Evolutionary conservation across 1,284 basidiomycete genomes (phyloP).

Genomic region (Gomphus sp.): DNA sequence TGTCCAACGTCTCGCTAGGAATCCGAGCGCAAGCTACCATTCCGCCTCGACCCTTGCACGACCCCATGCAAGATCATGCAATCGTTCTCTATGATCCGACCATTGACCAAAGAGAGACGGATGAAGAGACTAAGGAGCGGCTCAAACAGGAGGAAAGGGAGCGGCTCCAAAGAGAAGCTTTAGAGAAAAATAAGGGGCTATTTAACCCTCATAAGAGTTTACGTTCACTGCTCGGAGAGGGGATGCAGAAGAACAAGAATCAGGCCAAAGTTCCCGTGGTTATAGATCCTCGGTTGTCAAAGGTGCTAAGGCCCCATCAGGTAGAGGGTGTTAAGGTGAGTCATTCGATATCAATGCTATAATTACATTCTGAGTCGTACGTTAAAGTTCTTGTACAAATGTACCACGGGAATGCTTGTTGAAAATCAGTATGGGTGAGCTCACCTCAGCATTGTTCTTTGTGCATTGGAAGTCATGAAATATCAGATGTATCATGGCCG

Average conservation of each 20-base stretch:
- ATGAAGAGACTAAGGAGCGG: constrained; percentile 66
- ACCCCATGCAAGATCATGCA: constrained; percentile 96
- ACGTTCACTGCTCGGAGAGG: constrained; percentile 73
- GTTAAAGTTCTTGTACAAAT: constrained; percentile 84
- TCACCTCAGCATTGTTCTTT: background rate
- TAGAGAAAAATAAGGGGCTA: constrained; percentile 57
- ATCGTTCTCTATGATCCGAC: constrained; percentile 98
- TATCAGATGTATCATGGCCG: constrained; percentile 88
- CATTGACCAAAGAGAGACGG: constrained; percentile 83
- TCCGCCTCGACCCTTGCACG: constrained; percentile 85
- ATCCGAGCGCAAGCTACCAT: constrained; percentile 78
- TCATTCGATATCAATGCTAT: constrained; percentile 5
- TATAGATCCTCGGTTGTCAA: constrained; percentile 82
- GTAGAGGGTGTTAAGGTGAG: constrained; percentile 93
- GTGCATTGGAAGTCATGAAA: background rate
- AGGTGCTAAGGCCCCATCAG: constrained; percentile 93
- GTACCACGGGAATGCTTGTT: constrained; percentile 88
- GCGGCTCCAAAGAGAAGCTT: constrained; percentile 53
- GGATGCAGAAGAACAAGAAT: constrained; percentile 55
- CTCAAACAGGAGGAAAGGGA: constrained; percentile 63
- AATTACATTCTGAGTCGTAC: constrained; percentile 10
- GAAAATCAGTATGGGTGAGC: constrained; percentile 78
- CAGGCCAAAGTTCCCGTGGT: constrained; percentile 89
- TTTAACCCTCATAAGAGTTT: constrained; percentile 91
- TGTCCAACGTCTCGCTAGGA: constrained; percentile 76